A percentile compares a stretch with the other conserved stretches of the same genome.
Conservation (phyloP, 441 rosid genomes). For the Arabidopsis lyrata region DNA sequence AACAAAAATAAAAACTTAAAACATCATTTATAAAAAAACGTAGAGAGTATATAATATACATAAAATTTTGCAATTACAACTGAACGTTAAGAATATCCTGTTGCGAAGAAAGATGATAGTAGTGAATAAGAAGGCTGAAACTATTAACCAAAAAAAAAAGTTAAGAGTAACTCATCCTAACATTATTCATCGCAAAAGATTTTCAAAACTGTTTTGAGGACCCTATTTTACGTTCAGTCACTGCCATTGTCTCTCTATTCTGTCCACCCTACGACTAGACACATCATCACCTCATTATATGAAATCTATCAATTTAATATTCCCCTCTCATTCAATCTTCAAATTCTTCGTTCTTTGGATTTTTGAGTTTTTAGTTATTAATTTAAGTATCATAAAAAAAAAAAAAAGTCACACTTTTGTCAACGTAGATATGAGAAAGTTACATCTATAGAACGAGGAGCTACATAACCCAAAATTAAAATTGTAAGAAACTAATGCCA, state of each 20-base stretch:
- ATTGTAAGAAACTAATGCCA: neutral
- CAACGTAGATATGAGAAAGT: slow-evolving; percentile 7
- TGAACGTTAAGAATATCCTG: neutral
- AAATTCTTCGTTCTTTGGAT: neutral
- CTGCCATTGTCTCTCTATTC: slow-evolving; percentile 50
- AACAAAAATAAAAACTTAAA: no score
- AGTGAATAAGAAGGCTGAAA: slow-evolving; percentile 30
- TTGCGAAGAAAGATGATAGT: neutral
- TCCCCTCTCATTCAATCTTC: slow-evolving; percentile 9
- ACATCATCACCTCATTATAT: slow-evolving; percentile 49
- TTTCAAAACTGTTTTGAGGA: slow-evolving; percentile 37
- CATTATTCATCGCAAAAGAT: slow-evolving; percentile 26
- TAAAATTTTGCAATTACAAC: neutral
- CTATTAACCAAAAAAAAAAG: neutral
- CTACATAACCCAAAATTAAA: neutral
- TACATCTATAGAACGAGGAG: neutral
- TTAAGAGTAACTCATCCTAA: slow-evolving; percentile 8
- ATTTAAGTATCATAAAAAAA: neutral
- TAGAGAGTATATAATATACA: no score
- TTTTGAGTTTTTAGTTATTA: neutral
- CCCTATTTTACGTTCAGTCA: slow-evolving; percentile 33
- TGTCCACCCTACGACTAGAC: slow-evolving; percentile 48
- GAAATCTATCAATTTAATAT: slow-evolving; percentile 14
- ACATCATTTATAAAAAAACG: no score
- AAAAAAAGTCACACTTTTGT: neutral